phyloP scores from a whole-genome alignment of 129 eudicot genomes.

The Helianthus tuberosus region DNA sequence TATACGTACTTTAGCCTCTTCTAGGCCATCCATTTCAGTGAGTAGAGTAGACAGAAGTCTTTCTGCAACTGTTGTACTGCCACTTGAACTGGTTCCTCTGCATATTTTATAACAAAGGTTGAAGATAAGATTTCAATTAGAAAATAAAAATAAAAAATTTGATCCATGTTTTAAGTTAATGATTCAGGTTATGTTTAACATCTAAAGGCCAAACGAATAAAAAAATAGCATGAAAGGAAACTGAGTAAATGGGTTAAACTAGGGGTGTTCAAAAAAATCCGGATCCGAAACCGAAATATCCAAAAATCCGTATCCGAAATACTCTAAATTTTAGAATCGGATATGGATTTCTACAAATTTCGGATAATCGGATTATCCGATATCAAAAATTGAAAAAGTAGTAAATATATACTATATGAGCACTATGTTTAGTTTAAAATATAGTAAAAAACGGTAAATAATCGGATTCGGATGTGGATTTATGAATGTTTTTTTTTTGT shows the following conservation, averaged over 20 bases:
- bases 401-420: too few species aligned
- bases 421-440: too few species aligned
- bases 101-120: conserved; percentile 9
- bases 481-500: too few species aligned
- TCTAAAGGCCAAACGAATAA: neutral
- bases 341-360: too few species aligned
- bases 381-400: too few species aligned
- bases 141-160: neutral
- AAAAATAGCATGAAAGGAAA: neutral
- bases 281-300: too few species aligned
- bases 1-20: conserved; percentile 79
- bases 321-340: too few species aligned
- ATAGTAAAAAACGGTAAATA: too few species aligned
- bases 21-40: conserved; percentile 99
- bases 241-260: neutral
- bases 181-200: neutral
- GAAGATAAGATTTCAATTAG: neutral
- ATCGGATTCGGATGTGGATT: too few species aligned
- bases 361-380: too few species aligned
- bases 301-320: too few species aligned
- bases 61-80: conserved; percentile 78
- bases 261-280: neutral
- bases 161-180: neutral
- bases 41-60: conserved; percentile 88
- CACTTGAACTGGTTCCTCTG: conserved; percentile 90